phyloP scores from a whole-genome alignment of 2,329 filamentous ascomycete species.

The Neophaeococcomyces mojaviensis region DNA sequence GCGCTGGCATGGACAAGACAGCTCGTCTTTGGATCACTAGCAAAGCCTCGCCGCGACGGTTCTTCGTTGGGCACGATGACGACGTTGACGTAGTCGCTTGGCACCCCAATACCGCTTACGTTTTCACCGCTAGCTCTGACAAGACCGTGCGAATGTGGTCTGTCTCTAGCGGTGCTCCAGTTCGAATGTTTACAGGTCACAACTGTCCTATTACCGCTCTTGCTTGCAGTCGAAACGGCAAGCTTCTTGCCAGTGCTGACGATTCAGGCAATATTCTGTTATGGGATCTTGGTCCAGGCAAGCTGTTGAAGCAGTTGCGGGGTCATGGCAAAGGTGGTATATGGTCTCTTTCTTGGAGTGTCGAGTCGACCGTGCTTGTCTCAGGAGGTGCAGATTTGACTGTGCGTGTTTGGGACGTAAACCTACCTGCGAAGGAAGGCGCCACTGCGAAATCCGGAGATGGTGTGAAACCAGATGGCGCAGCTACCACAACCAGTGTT shows the following conservation, averaged over 20 bases:
- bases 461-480: conserved; percentile 8
- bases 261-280: conserved; percentile 82
- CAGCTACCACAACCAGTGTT: conserved; percentile 38
- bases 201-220: conserved; percentile 78
- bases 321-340: conserved; percentile 91
- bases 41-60: conserved; percentile 77
- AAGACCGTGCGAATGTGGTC: conserved; percentile 98
- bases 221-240: conserved; percentile 79
- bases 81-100: conserved; percentile 87
- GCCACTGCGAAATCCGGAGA: conserved; percentile 45
- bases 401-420: conserved; percentile 88
- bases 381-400: conserved; percentile 89
- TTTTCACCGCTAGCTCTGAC: conserved; percentile 89
- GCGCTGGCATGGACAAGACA: conserved; percentile 79
- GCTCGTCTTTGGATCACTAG: conserved; percentile 89
- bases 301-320: conserved; percentile 81
- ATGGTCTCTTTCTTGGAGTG: conserved; percentile 86
- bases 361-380: conserved; percentile 82
- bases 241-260: conserved; percentile 84
- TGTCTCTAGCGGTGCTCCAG: conserved; percentile 75
- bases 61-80: conserved; percentile 88
- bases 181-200: conserved; percentile 88
- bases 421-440: conserved; percentile 55
- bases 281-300: conserved; percentile 86
- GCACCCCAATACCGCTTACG: conserved; percentile 88